Base-by-base conservation (phyloP, 2,329 filamentous ascomycete genomes). In the Claviceps africana region DNA sequence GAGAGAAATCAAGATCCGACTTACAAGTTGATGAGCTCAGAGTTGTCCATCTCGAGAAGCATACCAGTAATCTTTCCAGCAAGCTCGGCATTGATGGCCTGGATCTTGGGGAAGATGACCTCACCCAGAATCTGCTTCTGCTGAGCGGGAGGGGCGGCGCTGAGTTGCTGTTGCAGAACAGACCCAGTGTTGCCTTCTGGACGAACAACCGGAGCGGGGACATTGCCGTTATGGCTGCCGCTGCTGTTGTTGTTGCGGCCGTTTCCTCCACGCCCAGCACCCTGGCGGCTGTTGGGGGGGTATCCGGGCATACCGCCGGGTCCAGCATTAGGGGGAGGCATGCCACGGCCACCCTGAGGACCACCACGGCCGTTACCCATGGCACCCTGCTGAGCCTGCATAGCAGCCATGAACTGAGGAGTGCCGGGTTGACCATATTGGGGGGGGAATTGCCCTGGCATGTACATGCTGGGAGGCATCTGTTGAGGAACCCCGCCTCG, bases 11-110 rank as follows among this genome's bases (percentile, higher is more conserved):
- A 37, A 37, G 13, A 35, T 4, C 10, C 15, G 58, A 87, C 90
- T 87, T 85, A 95, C 88, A 98, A 81, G 73, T 87, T 88, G 66
- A 98, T 79, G 62, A 98, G 77, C 76, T 98, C 93, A 53, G 78
- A 69, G 73, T 97, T 97, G 64, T 97, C 93, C 93, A 98, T 98
- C 81, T 98, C 93, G 63, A 98, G 74, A 64, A 98, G 85, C 93
- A 98, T 98, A 73, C 93, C 93, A 56, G 93, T 98, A 70, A 98
- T 97, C 84, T 98, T 98, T 67, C 93, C 93, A 57, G 93, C 93
- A 64, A 98, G 79, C 64, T 96, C 90, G 55, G 89, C 86, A 76
- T 98, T 93, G 72, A 95, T 84, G 60, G 81, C 82, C 70, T 90
- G 83, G 65, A 98, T 97, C 85, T 97, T 98, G 67, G 93, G 93